phyloP scores from a whole-genome alignment of 345 rosid species.

The Carallia pectinifolia region DNA sequence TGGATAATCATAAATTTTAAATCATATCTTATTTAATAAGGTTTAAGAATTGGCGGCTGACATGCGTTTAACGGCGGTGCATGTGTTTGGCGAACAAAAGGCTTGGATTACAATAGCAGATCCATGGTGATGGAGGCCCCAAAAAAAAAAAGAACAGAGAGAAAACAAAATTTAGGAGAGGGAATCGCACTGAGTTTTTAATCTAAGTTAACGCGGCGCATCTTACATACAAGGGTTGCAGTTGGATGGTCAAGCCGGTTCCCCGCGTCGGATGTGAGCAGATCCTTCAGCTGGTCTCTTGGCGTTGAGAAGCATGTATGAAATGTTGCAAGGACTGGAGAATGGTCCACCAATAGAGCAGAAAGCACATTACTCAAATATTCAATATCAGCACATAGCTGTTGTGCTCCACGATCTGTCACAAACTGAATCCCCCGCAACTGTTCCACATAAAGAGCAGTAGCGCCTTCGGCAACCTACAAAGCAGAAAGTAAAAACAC shows the following conservation, averaged over 20 bases:
- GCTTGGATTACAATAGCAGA: not conserved
- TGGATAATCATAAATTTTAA: too few relatives aligned
- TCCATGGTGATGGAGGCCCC: too few relatives aligned
- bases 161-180: not conserved
- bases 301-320: constrained; percentile 85
- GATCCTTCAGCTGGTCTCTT: constrained; percentile 67
- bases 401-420: constrained; percentile 92
- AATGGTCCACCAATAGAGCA: constrained; percentile 85
- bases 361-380: constrained; percentile 93
- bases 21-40: too few relatives aligned
- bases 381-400: constrained; percentile 85
- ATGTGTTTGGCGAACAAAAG: not conserved
- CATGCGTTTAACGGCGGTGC: too few relatives aligned
- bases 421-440: constrained; percentile 81
- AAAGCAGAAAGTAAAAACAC: constrained; percentile 2
- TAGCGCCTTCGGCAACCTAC: constrained; percentile 95
- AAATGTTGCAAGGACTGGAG: constrained; percentile 71
- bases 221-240: constrained; percentile 81
- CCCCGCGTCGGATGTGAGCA: constrained; percentile 66
- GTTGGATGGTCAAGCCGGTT: constrained; percentile 77
- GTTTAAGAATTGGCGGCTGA: too few relatives aligned
- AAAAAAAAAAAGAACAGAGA: not conserved
- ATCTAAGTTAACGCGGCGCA: constrained; percentile 77
- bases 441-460: constrained; percentile 91
- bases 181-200: too few relatives aligned